phyloP scores from a whole-genome alignment of 805 yeast species.

The Debaryomyces prosopidis region DNA sequence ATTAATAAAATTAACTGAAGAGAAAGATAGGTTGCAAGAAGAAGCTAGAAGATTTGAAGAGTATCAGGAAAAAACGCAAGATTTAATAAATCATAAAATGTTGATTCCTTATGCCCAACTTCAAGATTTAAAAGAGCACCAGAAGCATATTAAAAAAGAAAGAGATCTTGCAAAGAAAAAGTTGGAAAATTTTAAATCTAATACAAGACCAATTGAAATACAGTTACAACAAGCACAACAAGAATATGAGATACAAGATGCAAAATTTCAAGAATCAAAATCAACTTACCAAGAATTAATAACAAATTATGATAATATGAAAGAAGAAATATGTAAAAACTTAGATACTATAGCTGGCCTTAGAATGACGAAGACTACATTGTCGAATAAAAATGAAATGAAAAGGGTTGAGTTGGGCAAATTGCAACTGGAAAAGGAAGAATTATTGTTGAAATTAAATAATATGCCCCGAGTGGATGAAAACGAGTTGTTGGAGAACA shows the following conservation, averaged over 20 bases:
- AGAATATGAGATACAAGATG: constrained; percentile 1
- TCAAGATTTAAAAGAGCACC: constrained; percentile 35
- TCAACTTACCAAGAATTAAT: constrained; percentile 6
- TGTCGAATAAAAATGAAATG: neutral
- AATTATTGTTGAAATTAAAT: constrained; percentile 18
- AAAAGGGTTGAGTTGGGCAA: constrained; percentile 3
- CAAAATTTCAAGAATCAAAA: constrained; percentile 8
- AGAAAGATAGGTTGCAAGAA: constrained; percentile 40
- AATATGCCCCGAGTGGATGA: constrained; percentile 30
- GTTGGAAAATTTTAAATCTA: constrained; percentile 24
- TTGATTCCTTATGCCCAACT: constrained; percentile 42
- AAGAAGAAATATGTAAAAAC: constrained; percentile 10
- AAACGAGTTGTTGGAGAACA: constrained; percentile 19
- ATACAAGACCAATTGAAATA: constrained; percentile 22
- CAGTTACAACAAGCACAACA: constrained; percentile 6
- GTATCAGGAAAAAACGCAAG: constrained; percentile 45
- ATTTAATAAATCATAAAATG: constrained; percentile 36
- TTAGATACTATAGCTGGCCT: constrained; percentile 6
- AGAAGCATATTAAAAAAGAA: constrained; percentile 31
- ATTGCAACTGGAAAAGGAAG: constrained; percentile 11
- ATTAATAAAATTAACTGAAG: constrained; percentile 32
- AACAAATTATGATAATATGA: constrained; percentile 5
- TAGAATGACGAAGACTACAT: constrained; percentile 1
- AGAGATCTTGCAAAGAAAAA: constrained; percentile 36
- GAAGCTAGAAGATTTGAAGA: constrained; percentile 49